phyloP scores from a whole-genome alignment of 371 early-diverging fungal genomes.

The Vavraia culicis region DNA sequence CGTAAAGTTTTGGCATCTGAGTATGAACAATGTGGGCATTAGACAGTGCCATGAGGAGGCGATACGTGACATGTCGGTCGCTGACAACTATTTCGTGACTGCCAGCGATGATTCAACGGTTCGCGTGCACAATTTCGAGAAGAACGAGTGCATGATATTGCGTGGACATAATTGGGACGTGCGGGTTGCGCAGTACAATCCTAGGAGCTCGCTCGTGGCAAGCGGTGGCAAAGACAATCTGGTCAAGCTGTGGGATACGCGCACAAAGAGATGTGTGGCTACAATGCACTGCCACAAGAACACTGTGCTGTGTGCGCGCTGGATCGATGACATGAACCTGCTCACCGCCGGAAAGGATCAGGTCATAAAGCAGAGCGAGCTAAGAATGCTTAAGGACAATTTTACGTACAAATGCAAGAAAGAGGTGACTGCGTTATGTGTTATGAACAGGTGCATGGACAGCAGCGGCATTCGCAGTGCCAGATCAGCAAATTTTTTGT shows the following conservation, averaged over 20 bases:
- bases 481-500: too few species aligned
- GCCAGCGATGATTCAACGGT: constrained; percentile 85
- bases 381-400: constrained; percentile 75
- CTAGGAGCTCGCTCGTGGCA: constrained; percentile 69
- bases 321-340: constrained; percentile 83
- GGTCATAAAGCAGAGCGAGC: constrained; percentile 71
- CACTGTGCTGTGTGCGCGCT: constrained; percentile 65
- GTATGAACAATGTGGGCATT: constrained; percentile 82
- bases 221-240: constrained; percentile 92
- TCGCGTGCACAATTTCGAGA: constrained; percentile 82
- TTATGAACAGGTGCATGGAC: constrained; percentile 46
- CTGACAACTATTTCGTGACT: constrained; percentile 79
- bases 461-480: too few species aligned
- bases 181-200: constrained; percentile 91
- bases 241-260: constrained; percentile 94
- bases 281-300: constrained; percentile 88
- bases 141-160: constrained; percentile 52
- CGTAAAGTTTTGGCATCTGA: constrained; percentile 95
- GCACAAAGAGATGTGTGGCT: constrained; percentile 58
- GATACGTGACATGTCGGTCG: constrained; percentile 63
- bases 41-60: constrained; percentile 73
- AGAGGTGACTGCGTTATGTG: constrained; percentile 58
- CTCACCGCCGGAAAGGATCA: constrained; percentile 81
- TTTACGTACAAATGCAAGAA: constrained; percentile 68
- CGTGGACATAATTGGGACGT: constrained; percentile 96